phyloP scores from a whole-genome alignment of 352 stramenopile genomes.

The Aphanomyces astaci region DNA sequence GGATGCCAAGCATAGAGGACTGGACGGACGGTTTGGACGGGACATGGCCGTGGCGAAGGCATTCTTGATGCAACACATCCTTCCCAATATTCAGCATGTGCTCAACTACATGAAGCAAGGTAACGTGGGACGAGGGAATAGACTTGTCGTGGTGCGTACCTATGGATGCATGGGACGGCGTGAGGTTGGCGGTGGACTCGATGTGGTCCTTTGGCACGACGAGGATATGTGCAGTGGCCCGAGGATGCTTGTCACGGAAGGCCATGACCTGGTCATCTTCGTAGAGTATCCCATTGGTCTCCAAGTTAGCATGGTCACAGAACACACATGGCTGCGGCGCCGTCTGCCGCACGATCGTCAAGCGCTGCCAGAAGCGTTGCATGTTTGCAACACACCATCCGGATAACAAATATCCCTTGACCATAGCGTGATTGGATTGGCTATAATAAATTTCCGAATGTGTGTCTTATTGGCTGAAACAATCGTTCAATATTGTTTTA shows the following conservation, averaged over 20 bases:
- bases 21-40: not conserved
- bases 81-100: conserved; percentile 17
- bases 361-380: not conserved
- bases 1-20: no score
- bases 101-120: not conserved
- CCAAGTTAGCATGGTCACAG: conserved; percentile 7
- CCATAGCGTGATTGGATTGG: not conserved
- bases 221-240: conserved; percentile 10
- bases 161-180: not conserved
- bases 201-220: conserved; percentile 22
- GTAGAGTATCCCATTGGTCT: conserved; percentile 20
- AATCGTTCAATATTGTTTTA: not conserved
- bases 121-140: not conserved
- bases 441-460: not conserved
- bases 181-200: not conserved
- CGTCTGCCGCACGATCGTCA: not conserved
- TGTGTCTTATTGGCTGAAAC: not conserved
- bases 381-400: not conserved
- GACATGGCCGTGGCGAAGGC: no score
- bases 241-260: conserved; percentile 10
- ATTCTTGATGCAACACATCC: conserved; percentile 7
- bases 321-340: conserved; percentile 6
- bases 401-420: not conserved
- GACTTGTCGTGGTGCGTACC: not conserved
- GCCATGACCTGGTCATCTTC: conserved; percentile 22